These are phyloP conservation scores for Mortierella hygrophila DNA, from an alignment of 192 early-diverging fungal species.

Conservation along the genomic window DNA sequence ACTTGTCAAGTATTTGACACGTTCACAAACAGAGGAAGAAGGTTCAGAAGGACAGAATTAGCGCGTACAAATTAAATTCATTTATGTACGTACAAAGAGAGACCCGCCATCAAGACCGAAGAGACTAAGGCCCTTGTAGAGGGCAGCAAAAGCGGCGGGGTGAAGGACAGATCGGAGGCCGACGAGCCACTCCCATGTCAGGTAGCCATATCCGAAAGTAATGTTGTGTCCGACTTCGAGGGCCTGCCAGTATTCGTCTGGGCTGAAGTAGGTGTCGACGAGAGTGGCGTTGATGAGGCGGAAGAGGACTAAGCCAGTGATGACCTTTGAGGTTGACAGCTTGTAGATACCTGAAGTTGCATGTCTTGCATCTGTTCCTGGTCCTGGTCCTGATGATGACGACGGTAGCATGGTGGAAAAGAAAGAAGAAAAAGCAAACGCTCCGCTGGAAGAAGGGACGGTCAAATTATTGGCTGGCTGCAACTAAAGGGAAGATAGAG, in stretches of 20 bases:
- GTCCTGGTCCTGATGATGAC: neutral
- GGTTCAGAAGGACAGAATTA: neutral
- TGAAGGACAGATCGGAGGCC: constrained; percentile 85
- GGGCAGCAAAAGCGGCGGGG: constrained; percentile 85
- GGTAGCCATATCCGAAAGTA: constrained; percentile 91
- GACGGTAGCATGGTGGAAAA: neutral
- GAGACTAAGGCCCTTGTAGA: constrained; percentile 74
- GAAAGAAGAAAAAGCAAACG: neutral
- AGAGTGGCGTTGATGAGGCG: constrained; percentile 72
- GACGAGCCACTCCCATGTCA: constrained; percentile 96
- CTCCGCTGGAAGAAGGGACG: neutral
- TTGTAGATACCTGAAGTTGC: neutral
- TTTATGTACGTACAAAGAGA: constrained; percentile 72
- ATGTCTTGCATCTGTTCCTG: neutral
- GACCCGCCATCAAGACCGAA: constrained; percentile 74
- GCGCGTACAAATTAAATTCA: neutral
- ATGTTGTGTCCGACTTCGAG: constrained; percentile 90
- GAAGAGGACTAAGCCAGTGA: constrained; percentile 64
- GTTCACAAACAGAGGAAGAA: neutral
- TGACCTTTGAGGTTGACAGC: constrained; percentile 15
- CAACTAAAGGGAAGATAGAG: neutral
- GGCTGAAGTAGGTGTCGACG: constrained; percentile 86
- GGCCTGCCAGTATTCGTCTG: constrained; percentile 98
- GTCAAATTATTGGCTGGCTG: neutral
- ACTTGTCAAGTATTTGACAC: neutral